Percentiles rank a stretch among this genome's conserved stretches.
phyloP scores from a whole-genome alignment of 2,329 filamentous ascomycete genomes.

The Knufia petricola region DNA sequence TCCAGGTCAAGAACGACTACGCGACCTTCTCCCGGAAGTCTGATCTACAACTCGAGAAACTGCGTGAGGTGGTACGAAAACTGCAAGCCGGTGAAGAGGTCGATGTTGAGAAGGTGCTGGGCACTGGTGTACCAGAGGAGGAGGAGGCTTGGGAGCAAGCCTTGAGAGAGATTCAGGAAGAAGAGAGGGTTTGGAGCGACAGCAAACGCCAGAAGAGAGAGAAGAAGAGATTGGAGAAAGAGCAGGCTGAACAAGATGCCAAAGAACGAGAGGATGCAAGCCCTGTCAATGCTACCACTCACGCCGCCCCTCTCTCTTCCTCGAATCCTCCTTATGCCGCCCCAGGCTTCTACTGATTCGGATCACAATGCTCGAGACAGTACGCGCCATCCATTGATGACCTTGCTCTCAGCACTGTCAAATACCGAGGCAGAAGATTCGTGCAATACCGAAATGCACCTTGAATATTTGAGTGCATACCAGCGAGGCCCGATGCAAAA shows the following conservation, averaged over 20 bases:
- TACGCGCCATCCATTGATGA: too few species aligned
- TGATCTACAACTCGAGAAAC: conserved; percentile 64
- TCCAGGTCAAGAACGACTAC: conserved; percentile 68
- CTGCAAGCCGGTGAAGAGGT: conserved; percentile 49
- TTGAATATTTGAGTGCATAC: too few species aligned
- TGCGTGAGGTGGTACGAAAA: conserved; percentile 54
- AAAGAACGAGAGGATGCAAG: conserved; percentile 19
- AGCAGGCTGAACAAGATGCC: conserved; percentile 16
- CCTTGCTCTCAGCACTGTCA: too few species aligned
- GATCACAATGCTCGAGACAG: background rate
- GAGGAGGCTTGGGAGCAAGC: conserved; percentile 80
- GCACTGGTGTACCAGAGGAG: conserved; percentile 62
- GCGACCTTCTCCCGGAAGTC: conserved; percentile 63
- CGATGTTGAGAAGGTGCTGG: conserved; percentile 73
- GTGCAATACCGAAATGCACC: too few species aligned
- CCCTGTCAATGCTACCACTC: conserved; percentile 12
- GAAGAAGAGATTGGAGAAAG: conserved; percentile 1
- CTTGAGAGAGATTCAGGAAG: conserved; percentile 18
- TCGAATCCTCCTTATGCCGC: conserved; percentile 1
- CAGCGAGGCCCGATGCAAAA: too few species aligned
- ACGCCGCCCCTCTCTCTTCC: background rate
- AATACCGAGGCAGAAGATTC: too few species aligned
- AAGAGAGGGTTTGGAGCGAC: conserved; percentile 21
- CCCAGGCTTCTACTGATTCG: conserved; percentile 6
- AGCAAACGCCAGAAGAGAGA: conserved; percentile 14